These are phyloP conservation scores for Globisporangium radiosum DNA, from an alignment of 352 stramenopile genomes.

Conservation along the genomic window DNA sequence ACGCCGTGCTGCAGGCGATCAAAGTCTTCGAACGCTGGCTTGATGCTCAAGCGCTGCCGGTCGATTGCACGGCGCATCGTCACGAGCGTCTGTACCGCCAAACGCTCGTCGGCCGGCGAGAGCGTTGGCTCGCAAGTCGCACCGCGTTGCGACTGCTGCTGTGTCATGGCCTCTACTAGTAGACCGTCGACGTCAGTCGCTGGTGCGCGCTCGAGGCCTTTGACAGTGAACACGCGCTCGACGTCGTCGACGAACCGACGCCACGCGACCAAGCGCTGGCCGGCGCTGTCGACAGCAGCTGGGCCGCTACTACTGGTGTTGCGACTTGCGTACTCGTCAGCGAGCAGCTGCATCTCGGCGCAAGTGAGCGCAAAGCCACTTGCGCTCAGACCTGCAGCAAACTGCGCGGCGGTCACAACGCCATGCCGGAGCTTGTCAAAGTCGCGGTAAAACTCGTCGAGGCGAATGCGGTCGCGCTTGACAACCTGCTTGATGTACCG, in stretches of 20 bases:
- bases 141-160: constrained; percentile 17
- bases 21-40: constrained; percentile 80
- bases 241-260: constrained; percentile 78
- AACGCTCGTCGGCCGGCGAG: constrained; percentile 33
- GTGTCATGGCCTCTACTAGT: too few relatives aligned
- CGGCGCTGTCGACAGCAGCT: constrained; percentile 34
- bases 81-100: constrained; percentile 38
- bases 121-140: constrained; percentile 42
- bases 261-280: constrained; percentile 58
- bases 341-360: constrained; percentile 50
- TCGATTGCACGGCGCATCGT: constrained; percentile 54
- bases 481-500: constrained; percentile 75
- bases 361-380: constrained; percentile 46
- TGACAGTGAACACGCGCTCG: constrained; percentile 75
- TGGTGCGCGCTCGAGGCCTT: constrained; percentile 57
- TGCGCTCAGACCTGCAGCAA: constrained; percentile 50
- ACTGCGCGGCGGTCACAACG: constrained; percentile 66
- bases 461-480: constrained; percentile 72
- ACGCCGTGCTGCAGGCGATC: constrained; percentile 72
- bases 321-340: constrained; percentile 44
- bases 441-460: constrained; percentile 82
- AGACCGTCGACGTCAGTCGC: constrained; percentile 35
- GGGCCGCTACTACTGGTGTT: constrained; percentile 8
- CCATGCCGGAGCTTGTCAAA: constrained; percentile 79
- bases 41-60: constrained; percentile 69